A percentile compares a stretch with the other conserved stretches of the same genome.
Evolutionary conservation across 257 asterid genomes (phyloP).

Genomic region (Lycium barbarum): DNA sequence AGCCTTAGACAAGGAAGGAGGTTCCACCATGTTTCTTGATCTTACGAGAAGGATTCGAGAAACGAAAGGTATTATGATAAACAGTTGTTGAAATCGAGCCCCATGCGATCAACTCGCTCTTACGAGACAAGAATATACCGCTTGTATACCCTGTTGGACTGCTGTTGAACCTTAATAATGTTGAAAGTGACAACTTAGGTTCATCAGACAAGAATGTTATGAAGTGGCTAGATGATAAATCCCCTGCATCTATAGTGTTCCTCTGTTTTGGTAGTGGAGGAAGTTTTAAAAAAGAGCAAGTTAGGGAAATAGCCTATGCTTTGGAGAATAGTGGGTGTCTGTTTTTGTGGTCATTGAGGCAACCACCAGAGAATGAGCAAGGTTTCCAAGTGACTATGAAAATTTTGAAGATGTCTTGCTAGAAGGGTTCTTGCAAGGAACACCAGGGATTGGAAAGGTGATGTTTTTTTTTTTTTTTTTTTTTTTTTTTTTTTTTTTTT

Average conservation of each 20-base stretch:
- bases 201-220: constrained; percentile 15
- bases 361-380: not conserved
- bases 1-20: not conserved
- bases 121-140: constrained; percentile 23
- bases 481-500: too few species aligned
- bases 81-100: constrained; percentile 54
- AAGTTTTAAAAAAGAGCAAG: constrained; percentile 45
- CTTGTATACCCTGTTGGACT: constrained; percentile 63
- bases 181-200: not conserved
- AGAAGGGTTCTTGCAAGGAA: not conserved
- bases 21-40: not conserved
- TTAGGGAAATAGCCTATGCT: constrained; percentile 55
- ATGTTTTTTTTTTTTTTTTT: too few species aligned
- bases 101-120: constrained; percentile 35
- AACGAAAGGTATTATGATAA: constrained; percentile 50
- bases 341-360: constrained; percentile 63
- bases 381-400: not conserved
- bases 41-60: constrained; percentile 30
- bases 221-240: constrained; percentile 59
- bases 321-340: constrained; percentile 46
- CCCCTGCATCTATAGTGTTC: constrained; percentile 48
- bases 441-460: not conserved
- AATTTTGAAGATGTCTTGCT: not conserved
- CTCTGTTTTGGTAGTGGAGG: constrained; percentile 63
- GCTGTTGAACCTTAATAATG: constrained; percentile 31